These are phyloP conservation scores for Rosellinia necatrix DNA, from an alignment of 2,329 filamentous ascomycete genomes.

Conservation along the genomic window DNA sequence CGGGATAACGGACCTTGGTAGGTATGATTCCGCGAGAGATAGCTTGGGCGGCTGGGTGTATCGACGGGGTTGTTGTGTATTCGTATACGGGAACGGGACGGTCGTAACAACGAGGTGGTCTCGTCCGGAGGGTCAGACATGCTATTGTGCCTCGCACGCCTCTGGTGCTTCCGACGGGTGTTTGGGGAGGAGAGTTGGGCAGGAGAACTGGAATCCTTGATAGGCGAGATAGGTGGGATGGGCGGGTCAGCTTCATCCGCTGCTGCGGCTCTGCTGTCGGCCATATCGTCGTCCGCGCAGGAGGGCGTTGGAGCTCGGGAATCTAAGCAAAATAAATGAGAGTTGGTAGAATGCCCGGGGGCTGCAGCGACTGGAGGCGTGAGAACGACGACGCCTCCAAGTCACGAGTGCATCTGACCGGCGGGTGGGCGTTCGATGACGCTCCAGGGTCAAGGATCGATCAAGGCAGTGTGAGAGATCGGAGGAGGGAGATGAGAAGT, in stretches of 20 bases:
- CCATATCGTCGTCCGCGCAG: constrained; percentile 25
- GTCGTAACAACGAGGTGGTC: constrained; percentile 49
- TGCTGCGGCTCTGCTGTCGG: constrained; percentile 24
- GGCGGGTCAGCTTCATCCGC: constrained; percentile 18
- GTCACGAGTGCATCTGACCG: too few relatives aligned
- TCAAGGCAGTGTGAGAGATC: too few relatives aligned
- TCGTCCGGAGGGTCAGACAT: constrained; percentile 46
- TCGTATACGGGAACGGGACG: constrained; percentile 49
- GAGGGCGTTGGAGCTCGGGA: constrained; percentile 2
- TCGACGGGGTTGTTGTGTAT: constrained; percentile 44
- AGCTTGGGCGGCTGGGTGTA: constrained; percentile 32
- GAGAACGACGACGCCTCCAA: too few relatives aligned
- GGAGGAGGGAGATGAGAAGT: too few relatives aligned
- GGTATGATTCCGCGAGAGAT: constrained; percentile 49
- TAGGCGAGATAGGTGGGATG: constrained; percentile 27
- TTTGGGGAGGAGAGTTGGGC: constrained; percentile 35
- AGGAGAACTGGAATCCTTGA: too few relatives aligned
- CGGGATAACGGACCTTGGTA: constrained; percentile 46
- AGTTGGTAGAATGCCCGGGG: too few relatives aligned
- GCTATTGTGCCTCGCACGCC: constrained; percentile 33
- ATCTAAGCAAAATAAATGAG: neutral
- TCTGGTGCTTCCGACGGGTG: constrained; percentile 31
- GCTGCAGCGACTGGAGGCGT: too few relatives aligned
- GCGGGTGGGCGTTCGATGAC: too few relatives aligned
- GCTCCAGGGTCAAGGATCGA: too few relatives aligned